Evolutionary conservation across 495 filamentous ascomycete genomes (phyloP), one percentile per base, ranked within the genome.

Genomic region (Trichocladium uniseriatum): DNA sequence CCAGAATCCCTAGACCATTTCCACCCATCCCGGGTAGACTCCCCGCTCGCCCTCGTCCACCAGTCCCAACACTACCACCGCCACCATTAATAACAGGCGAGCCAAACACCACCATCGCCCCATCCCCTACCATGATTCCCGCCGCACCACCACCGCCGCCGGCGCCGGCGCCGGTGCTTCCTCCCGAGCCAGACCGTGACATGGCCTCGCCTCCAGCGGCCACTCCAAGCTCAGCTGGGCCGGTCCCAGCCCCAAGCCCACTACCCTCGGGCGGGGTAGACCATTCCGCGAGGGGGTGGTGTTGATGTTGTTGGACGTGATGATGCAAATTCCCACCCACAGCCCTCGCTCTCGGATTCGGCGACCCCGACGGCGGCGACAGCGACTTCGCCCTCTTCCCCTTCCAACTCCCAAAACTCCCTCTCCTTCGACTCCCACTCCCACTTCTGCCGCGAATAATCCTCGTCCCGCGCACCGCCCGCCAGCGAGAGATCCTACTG

Each of bases 101-200:
- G 4, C 64, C 66, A 42, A 67, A 69, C 38, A 59, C 66, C 21
- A 67, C 59, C 14, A 67, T 53, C 14, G 37, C 48, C 4, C 64
- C 66, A 3, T 60, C 55, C 1, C 43, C 41, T 14, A 68, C 52
- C 22, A 49, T 43, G 16, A 65, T 56, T 9, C 63, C 65, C 6
- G 49, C 57, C 22, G 42, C 28, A 4, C 35, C 45, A 7, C 27
- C 27, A 24, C 32, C 21, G 34, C 42, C 16, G 21, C 28, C 27
- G 19, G 27, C 6, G 6, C 43, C 35, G 6, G 2, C n/a, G 18
- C 43, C 39, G 22, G 32, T 49, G 0, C 40, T 49, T 19, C 49
- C 60, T 6, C 8, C 36, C 6, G 64, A 65, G 3, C 51, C 58
- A 6, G 60, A 57, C 0, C 60, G 53, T 2, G 48, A 20, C 62